Evolutionary conservation across 2,329 filamentous ascomycete species (phyloP).

Genomic region (Cryphonectria japonica): DNA sequence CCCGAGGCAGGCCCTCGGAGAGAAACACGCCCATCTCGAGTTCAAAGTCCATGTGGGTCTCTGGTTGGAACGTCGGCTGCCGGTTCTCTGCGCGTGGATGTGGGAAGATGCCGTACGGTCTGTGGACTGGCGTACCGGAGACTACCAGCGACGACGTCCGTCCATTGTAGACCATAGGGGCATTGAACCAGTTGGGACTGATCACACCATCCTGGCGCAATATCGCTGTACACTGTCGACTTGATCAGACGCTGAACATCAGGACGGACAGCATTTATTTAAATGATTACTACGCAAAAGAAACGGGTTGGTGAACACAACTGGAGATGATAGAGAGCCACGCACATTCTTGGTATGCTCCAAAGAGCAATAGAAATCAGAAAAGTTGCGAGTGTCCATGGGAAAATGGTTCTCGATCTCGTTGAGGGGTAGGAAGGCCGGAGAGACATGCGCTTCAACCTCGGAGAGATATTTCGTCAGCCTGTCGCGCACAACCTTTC

Average conservation of each 20-base stretch:
- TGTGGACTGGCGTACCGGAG: not conserved
- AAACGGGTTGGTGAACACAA: not conserved
- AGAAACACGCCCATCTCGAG: not conserved
- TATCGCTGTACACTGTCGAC: not conserved
- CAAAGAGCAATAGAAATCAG: slow-evolving; percentile 2
- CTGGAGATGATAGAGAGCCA: not conserved
- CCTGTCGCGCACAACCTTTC: not conserved
- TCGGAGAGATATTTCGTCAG: not conserved
- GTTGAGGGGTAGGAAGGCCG: not conserved
- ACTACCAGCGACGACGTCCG: not conserved
- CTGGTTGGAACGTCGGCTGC: not conserved
- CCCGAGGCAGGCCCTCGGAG: not conserved
- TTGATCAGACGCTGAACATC: not conserved
- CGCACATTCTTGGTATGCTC: slow-evolving; percentile 1
- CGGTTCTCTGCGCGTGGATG: not conserved
- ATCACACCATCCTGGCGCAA: too few species aligned
- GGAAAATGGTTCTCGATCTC: not conserved
- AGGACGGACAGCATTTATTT: too few species aligned
- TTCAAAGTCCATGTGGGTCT: not conserved
- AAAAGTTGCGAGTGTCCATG: slow-evolving; percentile 1
- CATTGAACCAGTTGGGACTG: not conserved
- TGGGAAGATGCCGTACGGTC: not conserved
- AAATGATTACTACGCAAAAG: too few species aligned
- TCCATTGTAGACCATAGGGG: not conserved
- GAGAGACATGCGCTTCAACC: not conserved